Evolutionary conservation across 2,329 filamentous ascomycete species (phyloP), one percentile per base, ranked within the genome.

Genomic region (Myriangium duriaei): DNA sequence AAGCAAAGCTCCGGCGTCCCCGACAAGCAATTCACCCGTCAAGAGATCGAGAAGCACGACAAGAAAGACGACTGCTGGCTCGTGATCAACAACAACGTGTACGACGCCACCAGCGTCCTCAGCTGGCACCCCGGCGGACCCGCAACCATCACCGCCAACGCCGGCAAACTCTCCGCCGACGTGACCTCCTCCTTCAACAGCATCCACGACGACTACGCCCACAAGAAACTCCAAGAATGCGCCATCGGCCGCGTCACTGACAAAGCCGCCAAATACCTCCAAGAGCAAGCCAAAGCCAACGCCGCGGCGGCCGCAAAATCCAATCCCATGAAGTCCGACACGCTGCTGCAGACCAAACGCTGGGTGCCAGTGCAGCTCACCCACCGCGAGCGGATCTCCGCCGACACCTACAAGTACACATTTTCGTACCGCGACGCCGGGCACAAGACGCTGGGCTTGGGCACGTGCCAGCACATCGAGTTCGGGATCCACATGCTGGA

Each of bases 31-130:
- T 71, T 71, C 42, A 71, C 67, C 0, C 53, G 67, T 3, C 54
- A 71, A 34, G 68, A 72, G 49, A 67, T 72, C 28, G 67, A 71
- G 47, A 70, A 64, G 39, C 69, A 72, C 42, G 55, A 61, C 19
- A 60, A 46, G 4, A 58, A 64, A 32, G 51, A 63, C 13, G 66
- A 71, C 42, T 69, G 67, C 45, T 72, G 68, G 68, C 58, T 72
- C n/a, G 63, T 70, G 0, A 55, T 72, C 3, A 63, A 70, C 39
- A 61, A 59, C 5, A 69, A 67, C 32, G 67, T 70, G 1, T 70
- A 70, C 40, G 65, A 71, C 47, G 61, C 57, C 1, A 69, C 67
- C 3, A 60, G 55, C 32, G 62, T 67, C 3, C 43, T 71, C 11
- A 47, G 50, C 5, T 67, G 65, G 66, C 67, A 70, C 54, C 67